Evolutionary conservation across 2,329 filamentous ascomycete genomes (phyloP).

Genomic region (Calonectria crousiana): DNA sequence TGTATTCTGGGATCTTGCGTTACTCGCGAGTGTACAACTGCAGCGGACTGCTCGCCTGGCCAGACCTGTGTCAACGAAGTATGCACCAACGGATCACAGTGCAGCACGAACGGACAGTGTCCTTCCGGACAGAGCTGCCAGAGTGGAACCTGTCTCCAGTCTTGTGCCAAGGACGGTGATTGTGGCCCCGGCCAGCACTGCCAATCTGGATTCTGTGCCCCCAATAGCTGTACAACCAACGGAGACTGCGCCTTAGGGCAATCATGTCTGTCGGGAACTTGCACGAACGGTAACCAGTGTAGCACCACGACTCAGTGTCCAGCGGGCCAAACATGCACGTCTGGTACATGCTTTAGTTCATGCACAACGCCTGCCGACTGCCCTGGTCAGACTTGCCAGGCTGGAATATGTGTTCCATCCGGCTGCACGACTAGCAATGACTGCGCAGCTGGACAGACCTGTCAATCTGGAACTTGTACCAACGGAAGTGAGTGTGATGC

Average conservation of each 20-base stretch:
- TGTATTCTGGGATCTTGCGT: not conserved
- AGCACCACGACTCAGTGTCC: not conserved
- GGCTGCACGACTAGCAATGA: not conserved
- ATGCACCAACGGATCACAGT: not conserved
- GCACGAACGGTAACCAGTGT: not conserved
- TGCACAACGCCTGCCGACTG: not conserved
- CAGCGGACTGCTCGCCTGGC: not conserved
- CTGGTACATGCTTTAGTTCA: not conserved
- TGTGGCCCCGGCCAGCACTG: not conserved
- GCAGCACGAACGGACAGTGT: not conserved
- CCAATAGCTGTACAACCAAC: not conserved
- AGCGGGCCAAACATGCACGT: not conserved
- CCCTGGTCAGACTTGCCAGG: not conserved
- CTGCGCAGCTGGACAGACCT: not conserved
- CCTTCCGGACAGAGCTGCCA: not conserved
- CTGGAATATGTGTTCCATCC: not conserved
- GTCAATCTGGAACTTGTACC: not conserved
- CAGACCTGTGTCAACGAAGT: not conserved
- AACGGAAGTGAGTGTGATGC: not conserved
- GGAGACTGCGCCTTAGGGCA: not conserved
- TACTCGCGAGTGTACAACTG: not conserved
- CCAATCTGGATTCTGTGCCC: not conserved
- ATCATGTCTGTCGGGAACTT: not conserved
- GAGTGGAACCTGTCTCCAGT: not conserved
- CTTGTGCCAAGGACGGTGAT: not conserved